These are phyloP conservation scores for Aspergillus sp. DNA, from an alignment of 2,329 filamentous ascomycete genomes.

Conservation along the genomic window DNA sequence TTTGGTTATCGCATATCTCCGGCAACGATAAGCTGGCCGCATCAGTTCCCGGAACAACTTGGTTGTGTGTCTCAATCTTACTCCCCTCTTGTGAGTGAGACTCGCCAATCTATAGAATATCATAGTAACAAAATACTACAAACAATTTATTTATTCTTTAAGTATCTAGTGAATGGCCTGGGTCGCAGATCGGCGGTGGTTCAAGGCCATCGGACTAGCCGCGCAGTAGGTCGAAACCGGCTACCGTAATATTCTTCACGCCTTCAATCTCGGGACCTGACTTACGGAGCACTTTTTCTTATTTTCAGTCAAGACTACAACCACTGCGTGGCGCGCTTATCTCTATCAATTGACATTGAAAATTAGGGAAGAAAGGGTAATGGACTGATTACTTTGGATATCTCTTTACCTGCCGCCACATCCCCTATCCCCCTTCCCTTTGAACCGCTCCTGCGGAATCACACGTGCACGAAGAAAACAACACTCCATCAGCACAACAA, in stretches of 20 bases:
- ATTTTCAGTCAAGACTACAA: not conserved
- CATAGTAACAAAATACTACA: not conserved
- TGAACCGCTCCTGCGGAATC: not conserved
- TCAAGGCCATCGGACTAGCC: constrained; percentile 8
- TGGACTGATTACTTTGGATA: not conserved
- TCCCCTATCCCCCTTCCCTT: not conserved
- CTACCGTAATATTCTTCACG: constrained; percentile 33
- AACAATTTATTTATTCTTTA: not conserved
- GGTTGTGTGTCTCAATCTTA: not conserved
- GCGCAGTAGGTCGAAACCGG: constrained; percentile 23
- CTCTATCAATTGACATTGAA: not conserved
- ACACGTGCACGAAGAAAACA: not conserved
- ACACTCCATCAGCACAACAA: not conserved
- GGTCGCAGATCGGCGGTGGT: not conserved
- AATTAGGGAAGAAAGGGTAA: not conserved
- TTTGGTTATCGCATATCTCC: constrained; percentile 7
- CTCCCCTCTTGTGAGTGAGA: not conserved
- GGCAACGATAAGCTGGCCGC: not conserved
- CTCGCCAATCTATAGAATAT: not conserved
- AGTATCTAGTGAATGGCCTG: not conserved
- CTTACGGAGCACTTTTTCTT: constrained; percentile 3
- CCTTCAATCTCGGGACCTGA: constrained; percentile 21
- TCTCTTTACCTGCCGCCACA: not conserved
- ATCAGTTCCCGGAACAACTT: not conserved
- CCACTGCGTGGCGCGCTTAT: not conserved